phyloP scores from a whole-genome alignment of 1,139 yeast species.

The Sporopachydermia cereana region DNA sequence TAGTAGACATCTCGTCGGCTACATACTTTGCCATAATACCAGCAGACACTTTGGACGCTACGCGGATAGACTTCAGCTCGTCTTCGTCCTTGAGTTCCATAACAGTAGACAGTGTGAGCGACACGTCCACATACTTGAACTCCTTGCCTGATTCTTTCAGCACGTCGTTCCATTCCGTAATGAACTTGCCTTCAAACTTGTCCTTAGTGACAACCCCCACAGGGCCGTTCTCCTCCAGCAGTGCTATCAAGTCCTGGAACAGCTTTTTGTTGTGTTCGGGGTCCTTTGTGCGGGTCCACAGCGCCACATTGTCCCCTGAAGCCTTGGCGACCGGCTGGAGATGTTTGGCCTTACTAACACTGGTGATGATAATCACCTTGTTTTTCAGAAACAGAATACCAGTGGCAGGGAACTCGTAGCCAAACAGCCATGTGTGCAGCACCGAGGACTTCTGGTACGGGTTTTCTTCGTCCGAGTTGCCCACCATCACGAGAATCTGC shows the following conservation, averaged over 20 bases:
- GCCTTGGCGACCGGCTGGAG: constrained; percentile 38
- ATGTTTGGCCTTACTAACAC: constrained; percentile 81
- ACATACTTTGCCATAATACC: constrained; percentile 68
- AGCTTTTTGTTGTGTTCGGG: constrained; percentile 58
- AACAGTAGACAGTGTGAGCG: constrained; percentile 40
- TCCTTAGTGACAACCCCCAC: constrained; percentile 66
- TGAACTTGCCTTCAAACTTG: constrained; percentile 68
- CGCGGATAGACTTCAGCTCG: constrained; percentile 52
- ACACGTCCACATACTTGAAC: constrained; percentile 44
- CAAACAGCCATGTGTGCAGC: constrained; percentile 83
- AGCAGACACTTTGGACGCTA: constrained; percentile 70
- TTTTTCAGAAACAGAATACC: constrained; percentile 53
- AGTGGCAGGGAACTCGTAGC: constrained; percentile 93
- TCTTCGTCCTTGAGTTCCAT: constrained; percentile 74
- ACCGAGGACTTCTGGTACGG: constrained; percentile 87
- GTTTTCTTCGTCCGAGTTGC: constrained; percentile 77
- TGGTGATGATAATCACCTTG: constrained; percentile 58
- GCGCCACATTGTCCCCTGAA: constrained; percentile 38
- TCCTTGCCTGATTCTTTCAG: constrained; percentile 24
- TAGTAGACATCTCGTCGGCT: constrained; percentile 78
- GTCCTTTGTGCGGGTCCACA: constrained; percentile 78
- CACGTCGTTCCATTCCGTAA: constrained; percentile 50
- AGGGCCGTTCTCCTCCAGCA: constrained; percentile 18
- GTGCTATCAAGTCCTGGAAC: constrained; percentile 43
- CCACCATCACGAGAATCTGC: constrained; percentile 58